Percentiles rank a stretch among this genome's conserved stretches.
Conservation (phyloP, 306 rosid species). For the Styphnolobium japonicum region DNA sequence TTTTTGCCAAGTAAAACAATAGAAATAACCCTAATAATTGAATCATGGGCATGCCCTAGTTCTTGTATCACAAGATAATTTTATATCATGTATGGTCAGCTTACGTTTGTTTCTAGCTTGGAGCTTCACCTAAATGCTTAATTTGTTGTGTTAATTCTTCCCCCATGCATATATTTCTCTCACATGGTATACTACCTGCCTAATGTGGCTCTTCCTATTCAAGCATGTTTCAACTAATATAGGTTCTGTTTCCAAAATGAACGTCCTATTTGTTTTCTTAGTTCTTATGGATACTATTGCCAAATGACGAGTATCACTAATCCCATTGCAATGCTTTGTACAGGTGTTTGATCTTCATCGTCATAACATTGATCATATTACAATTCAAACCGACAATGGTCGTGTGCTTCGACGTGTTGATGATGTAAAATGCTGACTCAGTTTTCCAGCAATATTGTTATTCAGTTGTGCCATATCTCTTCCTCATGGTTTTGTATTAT, state of each 20-base stretch:
- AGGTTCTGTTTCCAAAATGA: conserved; percentile 1
- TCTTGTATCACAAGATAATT: not conserved
- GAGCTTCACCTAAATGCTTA: conserved; percentile 9
- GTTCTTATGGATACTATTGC: not conserved
- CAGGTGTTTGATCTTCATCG: conserved; percentile 93
- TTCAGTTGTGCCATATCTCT: not conserved
- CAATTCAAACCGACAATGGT: conserved; percentile 74
- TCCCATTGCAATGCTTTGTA: conserved; percentile 18
- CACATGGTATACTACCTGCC: not conserved
- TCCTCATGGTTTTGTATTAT: not conserved
- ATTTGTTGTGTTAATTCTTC: not conserved
- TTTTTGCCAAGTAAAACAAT: not conserved
- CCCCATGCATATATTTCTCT: not conserved
- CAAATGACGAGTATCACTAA: conserved; percentile 16
- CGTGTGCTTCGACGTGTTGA: conserved; percentile 85
- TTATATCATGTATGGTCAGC: not conserved
- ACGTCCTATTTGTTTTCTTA: not conserved
- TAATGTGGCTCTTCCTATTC: not conserved
- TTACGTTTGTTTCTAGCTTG: not conserved
- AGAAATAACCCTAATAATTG: not conserved
- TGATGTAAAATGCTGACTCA: conserved; percentile 56
- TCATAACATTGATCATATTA: conserved; percentile 93
- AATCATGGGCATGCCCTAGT: not conserved
- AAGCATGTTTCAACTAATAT: not conserved
- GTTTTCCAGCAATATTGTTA: conserved; percentile 1